Percentiles rank a stretch among this genome's conserved stretches.
Conservation (phyloP, 768 basidiomycete species). For the Russula foetens region DNA sequence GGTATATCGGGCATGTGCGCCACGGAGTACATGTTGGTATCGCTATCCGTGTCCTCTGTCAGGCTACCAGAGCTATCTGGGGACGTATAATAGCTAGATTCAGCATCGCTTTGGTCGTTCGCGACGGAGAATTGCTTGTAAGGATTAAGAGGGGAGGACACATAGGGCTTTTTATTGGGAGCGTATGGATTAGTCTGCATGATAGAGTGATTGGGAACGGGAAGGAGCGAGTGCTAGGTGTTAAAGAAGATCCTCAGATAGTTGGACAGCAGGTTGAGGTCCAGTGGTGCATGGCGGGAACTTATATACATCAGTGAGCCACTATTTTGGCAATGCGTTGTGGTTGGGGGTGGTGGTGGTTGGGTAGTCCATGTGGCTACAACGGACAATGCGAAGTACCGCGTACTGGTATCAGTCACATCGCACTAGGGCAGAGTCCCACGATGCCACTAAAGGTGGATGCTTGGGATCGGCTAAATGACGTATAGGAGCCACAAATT, state of each 20-base stretch:
- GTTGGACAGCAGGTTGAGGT: background rate
- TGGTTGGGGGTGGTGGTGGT: background rate
- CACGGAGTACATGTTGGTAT: background rate
- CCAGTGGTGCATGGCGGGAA: background rate
- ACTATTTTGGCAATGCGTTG: background rate
- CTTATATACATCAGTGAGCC: background rate
- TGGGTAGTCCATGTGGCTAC: background rate
- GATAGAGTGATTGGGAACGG: background rate
- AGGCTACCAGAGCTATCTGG: background rate
- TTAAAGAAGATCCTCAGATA: background rate
- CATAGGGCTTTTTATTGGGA: background rate
- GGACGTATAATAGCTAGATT: background rate
- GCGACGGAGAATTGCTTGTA: background rate
- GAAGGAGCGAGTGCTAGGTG: background rate
- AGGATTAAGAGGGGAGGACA: background rate
- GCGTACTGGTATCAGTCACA: too few relatives aligned
- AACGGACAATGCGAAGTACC: background rate
- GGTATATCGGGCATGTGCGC: too few relatives aligned
- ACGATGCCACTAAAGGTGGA: background rate
- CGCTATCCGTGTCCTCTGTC: background rate
- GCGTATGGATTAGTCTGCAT: background rate
- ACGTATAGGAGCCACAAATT: too few relatives aligned
- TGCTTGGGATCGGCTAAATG: background rate
- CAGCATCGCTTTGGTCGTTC: background rate
- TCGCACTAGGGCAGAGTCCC: background rate